phyloP scores from a whole-genome alignment of 345 rosid genomes.

The Eucalyptus sideroxylon region DNA sequence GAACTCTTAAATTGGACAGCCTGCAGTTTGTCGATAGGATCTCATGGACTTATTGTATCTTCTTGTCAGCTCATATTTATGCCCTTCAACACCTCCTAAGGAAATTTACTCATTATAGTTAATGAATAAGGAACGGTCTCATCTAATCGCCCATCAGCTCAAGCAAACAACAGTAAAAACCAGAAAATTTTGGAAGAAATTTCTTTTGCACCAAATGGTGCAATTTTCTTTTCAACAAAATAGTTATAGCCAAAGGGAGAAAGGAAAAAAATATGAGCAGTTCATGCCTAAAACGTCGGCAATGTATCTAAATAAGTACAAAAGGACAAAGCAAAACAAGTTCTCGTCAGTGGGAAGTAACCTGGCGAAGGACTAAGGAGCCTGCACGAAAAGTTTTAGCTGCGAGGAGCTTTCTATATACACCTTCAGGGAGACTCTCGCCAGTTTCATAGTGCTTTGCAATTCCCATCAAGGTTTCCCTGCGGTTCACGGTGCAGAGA shows the following conservation, averaged over 20 bases:
- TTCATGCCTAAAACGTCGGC: not conserved
- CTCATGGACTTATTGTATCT: not conserved
- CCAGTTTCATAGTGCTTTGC: slow-evolving; percentile 87
- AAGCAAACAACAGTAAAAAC: not conserved
- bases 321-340: not conserved
- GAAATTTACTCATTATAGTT: not conserved
- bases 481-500: not conserved
- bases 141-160: not conserved
- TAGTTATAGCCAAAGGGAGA: not conserved
- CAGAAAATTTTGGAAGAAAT: not conserved
- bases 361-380: slow-evolving; percentile 80
- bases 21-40: not conserved
- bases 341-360: slow-evolving; percentile 2
- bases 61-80: not conserved
- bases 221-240: not conserved
- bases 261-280: not conserved
- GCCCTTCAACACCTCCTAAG: not conserved
- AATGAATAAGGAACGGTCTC: not conserved
- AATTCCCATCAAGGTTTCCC: slow-evolving; percentile 88
- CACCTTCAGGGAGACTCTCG: slow-evolving; percentile 70
- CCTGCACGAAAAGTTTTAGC: slow-evolving; percentile 91
- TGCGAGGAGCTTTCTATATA: slow-evolving; percentile 72
- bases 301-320: not conserved
- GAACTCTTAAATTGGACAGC: not conserved
- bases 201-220: not conserved